A percentile compares a stretch with the other conserved stretches of the same genome.
These are phyloP conservation scores for Cyberlindnera xylosilytica DNA, from an alignment of 805 yeast genomes.

Conservation along the genomic window DNA sequence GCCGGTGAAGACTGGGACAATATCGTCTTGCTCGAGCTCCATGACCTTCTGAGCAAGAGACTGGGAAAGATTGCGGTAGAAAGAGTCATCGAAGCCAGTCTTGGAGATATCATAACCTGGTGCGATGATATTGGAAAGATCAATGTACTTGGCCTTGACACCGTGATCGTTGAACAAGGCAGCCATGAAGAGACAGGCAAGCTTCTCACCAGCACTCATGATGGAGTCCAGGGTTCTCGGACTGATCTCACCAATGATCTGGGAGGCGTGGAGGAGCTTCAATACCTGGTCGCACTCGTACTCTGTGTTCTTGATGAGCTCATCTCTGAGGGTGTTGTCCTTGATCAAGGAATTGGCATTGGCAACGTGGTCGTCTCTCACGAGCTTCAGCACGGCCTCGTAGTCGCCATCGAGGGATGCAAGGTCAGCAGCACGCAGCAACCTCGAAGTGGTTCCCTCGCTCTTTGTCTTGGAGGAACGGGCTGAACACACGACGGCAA, in stretches of 20 bases:
- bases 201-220: conserved; percentile 91
- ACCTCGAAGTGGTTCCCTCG: conserved; percentile 92
- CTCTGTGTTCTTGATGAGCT: conserved; percentile 57
- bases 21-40: conserved; percentile 35
- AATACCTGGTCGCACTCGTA: conserved; percentile 65
- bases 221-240: conserved; percentile 84
- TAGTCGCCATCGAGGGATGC: conserved; percentile 64
- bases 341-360: conserved; percentile 62
- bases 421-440: conserved; percentile 78
- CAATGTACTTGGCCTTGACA: conserved; percentile 73
- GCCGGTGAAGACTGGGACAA: conserved; percentile 91
- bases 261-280: conserved; percentile 79
- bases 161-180: conserved; percentile 81
- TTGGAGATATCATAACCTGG: conserved; percentile 49
- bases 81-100: conserved; percentile 61
- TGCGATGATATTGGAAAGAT: conserved; percentile 71
- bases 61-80: conserved; percentile 54
- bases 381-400: conserved; percentile 54
- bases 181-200: conserved; percentile 87
- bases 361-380: conserved; percentile 72
- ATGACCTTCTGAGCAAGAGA: conserved; percentile 49
- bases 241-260: conserved; percentile 87
- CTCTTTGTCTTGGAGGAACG: conserved; percentile 87
- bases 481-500: conserved; percentile 95
- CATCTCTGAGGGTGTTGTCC: conserved; percentile 40